phyloP scores from a whole-genome alignment of 345 rosid genomes.

The Sonneratia caseolaris region DNA sequence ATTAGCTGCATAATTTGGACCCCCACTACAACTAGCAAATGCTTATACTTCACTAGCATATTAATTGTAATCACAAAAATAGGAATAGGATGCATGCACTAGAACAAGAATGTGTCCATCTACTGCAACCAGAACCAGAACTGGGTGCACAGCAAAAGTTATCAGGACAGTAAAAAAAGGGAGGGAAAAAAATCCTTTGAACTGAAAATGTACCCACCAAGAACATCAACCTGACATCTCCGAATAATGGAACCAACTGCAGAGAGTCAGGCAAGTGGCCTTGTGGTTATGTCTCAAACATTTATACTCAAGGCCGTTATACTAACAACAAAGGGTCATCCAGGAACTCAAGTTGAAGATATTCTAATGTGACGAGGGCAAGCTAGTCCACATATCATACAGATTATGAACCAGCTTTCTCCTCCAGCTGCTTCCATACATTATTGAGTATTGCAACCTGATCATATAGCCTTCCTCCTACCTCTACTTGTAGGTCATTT shows the following conservation, averaged over 20 bases:
- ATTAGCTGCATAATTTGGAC: not conserved
- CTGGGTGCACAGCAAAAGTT: not conserved
- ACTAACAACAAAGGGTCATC: not conserved
- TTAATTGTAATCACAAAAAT: not conserved
- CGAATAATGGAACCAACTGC: not conserved
- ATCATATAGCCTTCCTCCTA: not conserved
- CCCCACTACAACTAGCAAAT: not conserved
- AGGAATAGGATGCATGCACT: not conserved
- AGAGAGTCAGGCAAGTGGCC: not conserved
- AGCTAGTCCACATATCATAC: not conserved
- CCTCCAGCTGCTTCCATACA: not conserved
- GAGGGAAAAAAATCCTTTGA: not conserved
- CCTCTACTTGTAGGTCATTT: not conserved
- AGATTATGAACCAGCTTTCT: not conserved
- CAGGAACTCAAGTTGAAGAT: not conserved
- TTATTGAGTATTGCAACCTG: not conserved
- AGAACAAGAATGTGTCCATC: not conserved
- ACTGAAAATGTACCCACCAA: not conserved
- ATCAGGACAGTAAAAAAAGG: not conserved
- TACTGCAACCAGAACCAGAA: not conserved
- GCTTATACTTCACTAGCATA: not conserved
- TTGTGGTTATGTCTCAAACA: no score
- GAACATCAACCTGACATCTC: not conserved
- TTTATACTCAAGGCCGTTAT: no score
- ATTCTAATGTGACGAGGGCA: not conserved